Percentiles rank a stretch among this genome's conserved stretches.
These are phyloP conservation scores for Fusarium verrucosum DNA, from an alignment of 2,329 filamentous ascomycete genomes.

Conservation along the genomic window DNA sequence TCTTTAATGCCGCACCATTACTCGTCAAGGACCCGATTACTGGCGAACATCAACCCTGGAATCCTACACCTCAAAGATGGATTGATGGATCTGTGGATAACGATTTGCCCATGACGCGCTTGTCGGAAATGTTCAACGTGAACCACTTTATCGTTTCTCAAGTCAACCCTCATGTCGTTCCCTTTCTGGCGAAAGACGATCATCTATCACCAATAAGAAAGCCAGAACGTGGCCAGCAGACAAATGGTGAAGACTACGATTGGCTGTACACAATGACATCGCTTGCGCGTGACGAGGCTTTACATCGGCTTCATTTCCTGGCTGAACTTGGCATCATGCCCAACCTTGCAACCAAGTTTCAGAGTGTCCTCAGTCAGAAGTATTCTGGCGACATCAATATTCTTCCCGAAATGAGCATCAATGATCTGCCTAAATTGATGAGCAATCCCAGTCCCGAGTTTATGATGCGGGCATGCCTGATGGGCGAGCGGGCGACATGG, in stretches of 20 bases:
- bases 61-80: slow-evolving; percentile 83
- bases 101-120: slow-evolving; percentile 87
- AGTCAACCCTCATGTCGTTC: slow-evolving; percentile 92
- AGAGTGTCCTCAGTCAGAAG: slow-evolving; percentile 85
- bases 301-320: slow-evolving; percentile 83
- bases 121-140: slow-evolving; percentile 97
- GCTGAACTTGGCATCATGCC: slow-evolving; percentile 84
- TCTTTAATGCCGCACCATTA: slow-evolving; percentile 82
- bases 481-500: slow-evolving; percentile 90
- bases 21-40: slow-evolving; percentile 87
- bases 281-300: slow-evolving; percentile 79
- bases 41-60: slow-evolving; percentile 82
- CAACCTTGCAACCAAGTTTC: slow-evolving; percentile 78
- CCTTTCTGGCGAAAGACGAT: slow-evolving; percentile 82
- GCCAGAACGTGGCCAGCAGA: slow-evolving; percentile 42
- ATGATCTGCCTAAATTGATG: slow-evolving; percentile 79
- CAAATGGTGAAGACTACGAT: slow-evolving; percentile 53
- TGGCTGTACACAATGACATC: slow-evolving; percentile 75
- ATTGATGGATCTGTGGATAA: slow-evolving; percentile 97
- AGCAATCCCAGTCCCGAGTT: slow-evolving; percentile 87
- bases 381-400: slow-evolving; percentile 98
- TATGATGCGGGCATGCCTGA: slow-evolving; percentile 80
- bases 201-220: slow-evolving; percentile 54
- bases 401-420: slow-evolving; percentile 78
- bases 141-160: slow-evolving; percentile 98